Evolutionary conservation across 164 flowering plant species (phyloP).

Genomic region (Liriodendron chinense): DNA sequence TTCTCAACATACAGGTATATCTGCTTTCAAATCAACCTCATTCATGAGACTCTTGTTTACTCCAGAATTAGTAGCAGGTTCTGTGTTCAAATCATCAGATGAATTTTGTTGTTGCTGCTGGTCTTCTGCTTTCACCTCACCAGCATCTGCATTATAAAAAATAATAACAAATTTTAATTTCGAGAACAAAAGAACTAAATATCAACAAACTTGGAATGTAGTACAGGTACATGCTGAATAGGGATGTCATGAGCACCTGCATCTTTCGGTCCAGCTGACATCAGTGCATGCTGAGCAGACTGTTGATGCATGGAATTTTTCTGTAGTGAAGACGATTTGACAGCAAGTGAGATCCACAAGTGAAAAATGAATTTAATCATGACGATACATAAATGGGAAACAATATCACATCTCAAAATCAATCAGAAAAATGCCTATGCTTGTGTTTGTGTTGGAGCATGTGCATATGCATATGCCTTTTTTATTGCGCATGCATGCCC

Average conservation of each 20-base stretch:
- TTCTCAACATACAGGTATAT: constrained; percentile 48
- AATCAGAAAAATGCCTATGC: too few relatives aligned
- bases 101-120: constrained; percentile 56
- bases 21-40: constrained; percentile 75
- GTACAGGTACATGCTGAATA: not conserved
- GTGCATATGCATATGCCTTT: too few relatives aligned
- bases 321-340: constrained; percentile 41
- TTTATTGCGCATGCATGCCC: too few relatives aligned
- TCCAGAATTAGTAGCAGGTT: constrained; percentile 44
- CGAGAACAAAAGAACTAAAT: not conserved
- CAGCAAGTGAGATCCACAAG: constrained; percentile 49
- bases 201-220: not conserved
- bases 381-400: too few relatives aligned
- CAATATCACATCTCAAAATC: too few relatives aligned
- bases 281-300: constrained; percentile 45
- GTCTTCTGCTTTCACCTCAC: constrained; percentile 51
- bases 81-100: constrained; percentile 54
- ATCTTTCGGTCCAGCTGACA: constrained; percentile 49
- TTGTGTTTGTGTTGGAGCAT: too few relatives aligned
- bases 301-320: constrained; percentile 52
- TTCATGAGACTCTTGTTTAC: constrained; percentile 46
- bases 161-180: constrained; percentile 8
- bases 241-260: constrained; percentile 39
- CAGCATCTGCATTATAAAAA: constrained; percentile 40
- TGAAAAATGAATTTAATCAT: constrained; percentile 4